phyloP scores from a whole-genome alignment of 495 filamentous ascomycete species.

The Pseudomonodictys pantanalensis region DNA sequence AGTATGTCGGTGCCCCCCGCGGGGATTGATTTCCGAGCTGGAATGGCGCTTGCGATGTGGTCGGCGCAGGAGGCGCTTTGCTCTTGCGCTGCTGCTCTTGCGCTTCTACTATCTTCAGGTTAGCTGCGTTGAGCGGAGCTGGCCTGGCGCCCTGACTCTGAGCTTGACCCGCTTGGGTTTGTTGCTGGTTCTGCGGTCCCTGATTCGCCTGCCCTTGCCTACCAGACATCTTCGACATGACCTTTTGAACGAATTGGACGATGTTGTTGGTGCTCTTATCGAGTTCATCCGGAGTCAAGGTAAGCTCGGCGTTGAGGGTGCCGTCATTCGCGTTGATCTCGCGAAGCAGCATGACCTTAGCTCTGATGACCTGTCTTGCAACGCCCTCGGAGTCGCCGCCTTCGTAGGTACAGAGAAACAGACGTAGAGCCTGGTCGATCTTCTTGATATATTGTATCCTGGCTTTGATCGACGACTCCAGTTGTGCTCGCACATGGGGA shows the following conservation, averaged over 20 bases:
- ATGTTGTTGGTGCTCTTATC: constrained; percentile 3
- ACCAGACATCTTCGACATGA: constrained; percentile 2
- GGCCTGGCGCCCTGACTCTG: background rate
- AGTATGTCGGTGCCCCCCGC: constrained; percentile 62
- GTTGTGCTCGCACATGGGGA: constrained; percentile 16
- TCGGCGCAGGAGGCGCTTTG: constrained; percentile 62
- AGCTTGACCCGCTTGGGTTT: constrained; percentile 2
- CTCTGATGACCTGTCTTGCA: background rate
- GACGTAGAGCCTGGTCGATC: constrained; percentile 17
- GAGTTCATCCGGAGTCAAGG: constrained; percentile 16
- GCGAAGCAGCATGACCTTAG: background rate
- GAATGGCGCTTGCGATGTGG: constrained; percentile 62
- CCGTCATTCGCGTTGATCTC: constrained; percentile 18
- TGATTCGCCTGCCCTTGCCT: constrained; percentile 4
- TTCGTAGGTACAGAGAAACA: constrained; percentile 17
- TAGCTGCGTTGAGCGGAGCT: constrained; percentile 58
- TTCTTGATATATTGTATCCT: constrained; percentile 5
- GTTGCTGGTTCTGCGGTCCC: constrained; percentile 10
- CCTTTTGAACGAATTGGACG: constrained; percentile 8
- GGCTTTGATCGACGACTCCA: constrained; percentile 11
- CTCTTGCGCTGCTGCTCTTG: constrained; percentile 23
- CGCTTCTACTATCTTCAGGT: constrained; percentile 44
- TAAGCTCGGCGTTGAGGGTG: constrained; percentile 15
- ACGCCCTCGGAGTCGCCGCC: constrained; percentile 5
- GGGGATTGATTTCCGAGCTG: constrained; percentile 66